A percentile compares a stretch with the other conserved stretches of the same genome.
phyloP scores from a whole-genome alignment of 805 yeast genomes.

The Cyberlindnera nakhonratchasimensis region DNA sequence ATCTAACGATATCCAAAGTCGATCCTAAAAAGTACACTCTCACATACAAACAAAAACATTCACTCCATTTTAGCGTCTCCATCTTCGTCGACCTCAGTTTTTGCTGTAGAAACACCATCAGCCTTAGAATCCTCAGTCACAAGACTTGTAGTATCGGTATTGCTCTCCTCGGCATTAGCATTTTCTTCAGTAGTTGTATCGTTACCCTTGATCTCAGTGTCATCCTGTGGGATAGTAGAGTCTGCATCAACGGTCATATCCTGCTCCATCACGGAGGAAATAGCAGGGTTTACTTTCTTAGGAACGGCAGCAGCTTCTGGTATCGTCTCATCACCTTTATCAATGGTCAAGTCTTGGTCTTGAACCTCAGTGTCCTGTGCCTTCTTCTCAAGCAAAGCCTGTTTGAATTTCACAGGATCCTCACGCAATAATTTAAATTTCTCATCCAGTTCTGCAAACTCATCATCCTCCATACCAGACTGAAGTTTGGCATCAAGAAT shows the following conservation, averaged over 20 bases:
- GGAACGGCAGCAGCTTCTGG: slow-evolving; percentile 12
- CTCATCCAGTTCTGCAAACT: slow-evolving; percentile 6
- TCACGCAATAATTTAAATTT: slow-evolving; percentile 6
- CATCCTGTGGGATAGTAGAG: slow-evolving; percentile 48
- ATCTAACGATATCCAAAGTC: neutral
- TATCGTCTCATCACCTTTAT: slow-evolving; percentile 23
- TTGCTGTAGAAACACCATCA: slow-evolving; percentile 10
- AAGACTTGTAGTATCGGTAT: slow-evolving; percentile 18
- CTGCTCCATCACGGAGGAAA: slow-evolving; percentile 25
- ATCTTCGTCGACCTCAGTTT: slow-evolving; percentile 27
- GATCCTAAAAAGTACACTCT: neutral
- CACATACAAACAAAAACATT: slow-evolving; percentile 3
- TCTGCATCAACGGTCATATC: slow-evolving; percentile 43
- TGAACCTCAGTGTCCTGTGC: slow-evolving; percentile 16
- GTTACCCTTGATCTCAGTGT: slow-evolving; percentile 38
- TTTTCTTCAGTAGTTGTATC: slow-evolving; percentile 44
- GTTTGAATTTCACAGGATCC: slow-evolving; percentile 11
- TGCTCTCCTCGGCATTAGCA: slow-evolving; percentile 34
- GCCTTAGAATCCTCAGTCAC: slow-evolving; percentile 16
- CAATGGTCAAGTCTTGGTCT: slow-evolving; percentile 22
- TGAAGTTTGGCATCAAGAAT: slow-evolving; percentile 7
- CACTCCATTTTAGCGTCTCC: slow-evolving; percentile 32
- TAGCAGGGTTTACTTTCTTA: slow-evolving; percentile 24
- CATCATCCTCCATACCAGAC: slow-evolving; percentile 13
- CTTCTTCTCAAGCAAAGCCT: slow-evolving; percentile 12